Percentiles rank a stretch among this genome's conserved stretches.
Conservation (phyloP, 352 stramenopile species). For the Elongisporangium undulatum region DNA sequence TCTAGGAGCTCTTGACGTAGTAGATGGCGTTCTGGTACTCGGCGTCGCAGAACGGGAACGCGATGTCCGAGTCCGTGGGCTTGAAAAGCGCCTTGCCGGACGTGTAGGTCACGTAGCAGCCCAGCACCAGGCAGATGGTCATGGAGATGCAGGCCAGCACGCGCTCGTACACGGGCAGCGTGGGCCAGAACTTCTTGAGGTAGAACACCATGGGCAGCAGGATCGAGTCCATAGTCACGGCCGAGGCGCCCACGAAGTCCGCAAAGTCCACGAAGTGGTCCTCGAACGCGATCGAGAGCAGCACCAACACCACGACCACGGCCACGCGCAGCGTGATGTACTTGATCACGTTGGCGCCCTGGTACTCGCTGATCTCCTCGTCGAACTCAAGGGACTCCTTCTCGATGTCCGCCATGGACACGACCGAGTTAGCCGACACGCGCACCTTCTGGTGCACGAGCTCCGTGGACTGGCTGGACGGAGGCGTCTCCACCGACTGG, state of each 20-base stretch:
- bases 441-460: constrained; percentile 10
- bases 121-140: constrained; percentile 35
- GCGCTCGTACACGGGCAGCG: constrained; percentile 36
- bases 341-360: constrained; percentile 31
- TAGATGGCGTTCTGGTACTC: constrained; percentile 40
- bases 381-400: constrained; percentile 22
- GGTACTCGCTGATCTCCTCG: constrained; percentile 30
- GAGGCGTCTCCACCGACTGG: constrained; percentile 9
- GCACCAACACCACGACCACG: constrained; percentile 38
- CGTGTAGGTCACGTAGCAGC: constrained; percentile 39
- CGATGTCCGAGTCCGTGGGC: constrained; percentile 20
- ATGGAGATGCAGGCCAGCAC: constrained; percentile 26
- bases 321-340: constrained; percentile 32
- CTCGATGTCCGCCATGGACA: constrained; percentile 25
- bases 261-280: constrained; percentile 63
- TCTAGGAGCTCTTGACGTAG: constrained; percentile 11
- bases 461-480: constrained; percentile 14
- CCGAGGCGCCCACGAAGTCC: constrained; percentile 64
- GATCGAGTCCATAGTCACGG: constrained; percentile 55
- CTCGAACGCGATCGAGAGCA: constrained; percentile 52
- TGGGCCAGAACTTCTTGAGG: constrained; percentile 57
- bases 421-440: constrained; percentile 14
- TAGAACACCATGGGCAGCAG: constrained; percentile 71
- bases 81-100: constrained; percentile 39
- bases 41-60: constrained; percentile 48